phyloP scores from a whole-genome alignment of 2,329 filamentous ascomycete genomes.

The Neopestalotiopsis rosae region DNA sequence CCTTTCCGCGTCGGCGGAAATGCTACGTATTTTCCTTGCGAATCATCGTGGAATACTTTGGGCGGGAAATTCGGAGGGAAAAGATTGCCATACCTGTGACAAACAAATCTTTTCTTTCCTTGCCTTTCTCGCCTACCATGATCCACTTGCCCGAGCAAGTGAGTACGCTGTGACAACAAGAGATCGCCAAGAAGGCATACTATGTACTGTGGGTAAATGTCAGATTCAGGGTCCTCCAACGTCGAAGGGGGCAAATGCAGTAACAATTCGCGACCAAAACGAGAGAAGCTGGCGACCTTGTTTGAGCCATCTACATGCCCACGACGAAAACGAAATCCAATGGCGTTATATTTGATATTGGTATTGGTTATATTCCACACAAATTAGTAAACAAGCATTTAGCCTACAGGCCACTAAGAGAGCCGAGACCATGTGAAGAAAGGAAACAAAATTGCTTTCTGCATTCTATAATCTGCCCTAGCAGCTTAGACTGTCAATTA shows the following conservation, averaged over 20 bases:
- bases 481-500: background rate
- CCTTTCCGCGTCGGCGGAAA: constrained; percentile 1
- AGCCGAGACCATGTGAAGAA: background rate
- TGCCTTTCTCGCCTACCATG: background rate
- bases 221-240: too few species aligned
- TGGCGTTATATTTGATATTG: background rate
- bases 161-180: too few species aligned
- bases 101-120: background rate
- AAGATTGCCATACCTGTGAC: background rate
- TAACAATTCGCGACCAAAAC: too few species aligned
- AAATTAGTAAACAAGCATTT: background rate
- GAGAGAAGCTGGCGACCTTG: too few species aligned
- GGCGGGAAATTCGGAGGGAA: background rate
- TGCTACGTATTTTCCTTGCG: background rate
- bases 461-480: background rate
- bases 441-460: background rate
- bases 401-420: background rate
- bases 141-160: background rate
- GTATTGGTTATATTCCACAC: background rate
- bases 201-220: too few species aligned
- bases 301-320: too few species aligned
- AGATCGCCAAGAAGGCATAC: too few species aligned
- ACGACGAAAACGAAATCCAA: background rate
- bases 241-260: too few species aligned
- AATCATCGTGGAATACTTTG: background rate